Base-by-base conservation (phyloP, 1,284 basidiomycete species). In the Mrakiaceae sp. region DNA sequence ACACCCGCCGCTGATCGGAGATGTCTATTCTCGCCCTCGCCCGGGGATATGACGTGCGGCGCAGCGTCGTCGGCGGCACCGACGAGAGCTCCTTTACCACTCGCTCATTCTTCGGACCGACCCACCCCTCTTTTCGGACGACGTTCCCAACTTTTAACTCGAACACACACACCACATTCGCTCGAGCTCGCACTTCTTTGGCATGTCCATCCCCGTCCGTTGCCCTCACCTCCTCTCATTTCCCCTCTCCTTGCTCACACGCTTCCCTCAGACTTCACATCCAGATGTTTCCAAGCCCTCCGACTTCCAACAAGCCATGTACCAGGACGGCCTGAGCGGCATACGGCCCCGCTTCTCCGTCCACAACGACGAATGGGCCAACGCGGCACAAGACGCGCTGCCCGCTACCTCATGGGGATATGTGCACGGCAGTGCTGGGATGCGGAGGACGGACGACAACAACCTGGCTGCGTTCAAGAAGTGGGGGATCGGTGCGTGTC, bases 401-500 rank as follows among this genome's bases (percentile, higher is more conserved):
- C 46, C 57, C 5, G 57, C 44, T 11, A 58, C 5, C 57, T 16
- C 12, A 12, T 58, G n/a, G n/a, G 57, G 57, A 5, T 58, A 58
- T 16, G 57, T 58, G 9, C 46, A 58, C 46, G 57, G 57, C 16
- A 47, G 44, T 1, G 57, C 57, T 46, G 57, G 57, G 14, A 48
- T 39, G 57, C 57, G 57, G 8, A 11, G 27, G 47, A 49, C 57
- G 44, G 57, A 58, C 47, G 57, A 58, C 43, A 58, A 58, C 57
- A 58, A 58, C 57, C 44, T 16, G 2, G 16, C 14, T 9, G 57
- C 57, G 7, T 58, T 58, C 57, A 44, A 12, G n/a, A n/a, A 49
- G 47, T 58, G 57, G 57, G 57, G 44, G 4, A 27, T 27, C 27
- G 27, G 27, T 27, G 27, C 27, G 27, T 27, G 27, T 27, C 27